Evolutionary conservation across 345 rosid species (phyloP).

Genomic region (Garcia nutans): DNA sequence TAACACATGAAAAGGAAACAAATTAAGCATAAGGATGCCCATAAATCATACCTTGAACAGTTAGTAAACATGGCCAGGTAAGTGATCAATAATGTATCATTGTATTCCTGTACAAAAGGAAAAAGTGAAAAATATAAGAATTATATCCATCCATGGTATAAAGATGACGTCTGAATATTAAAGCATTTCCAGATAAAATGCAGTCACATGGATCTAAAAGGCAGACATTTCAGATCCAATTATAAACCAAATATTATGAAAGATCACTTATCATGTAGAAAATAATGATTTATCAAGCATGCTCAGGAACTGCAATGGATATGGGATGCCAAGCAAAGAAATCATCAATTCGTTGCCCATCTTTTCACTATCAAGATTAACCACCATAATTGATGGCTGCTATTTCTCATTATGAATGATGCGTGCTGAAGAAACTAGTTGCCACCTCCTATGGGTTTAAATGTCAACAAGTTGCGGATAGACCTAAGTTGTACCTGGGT

Average conservation of each 20-base stretch:
- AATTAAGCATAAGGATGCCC: neutral
- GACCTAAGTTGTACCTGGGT: neutral
- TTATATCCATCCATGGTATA: neutral
- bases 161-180: neutral
- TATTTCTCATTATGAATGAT: neutral
- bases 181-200: neutral
- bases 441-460: neutral
- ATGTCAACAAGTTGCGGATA: neutral
- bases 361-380: neutral
- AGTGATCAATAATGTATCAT: conserved; percentile 75
- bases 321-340: neutral
- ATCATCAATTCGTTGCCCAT: neutral
- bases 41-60: conserved; percentile 66
- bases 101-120: conserved; percentile 63
- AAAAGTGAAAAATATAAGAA: conserved; percentile 3
- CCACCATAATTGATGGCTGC: neutral
- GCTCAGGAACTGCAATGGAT: neutral
- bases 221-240: neutral
- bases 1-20: neutral
- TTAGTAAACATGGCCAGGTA: conserved; percentile 93
- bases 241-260: neutral
- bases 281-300: neutral
- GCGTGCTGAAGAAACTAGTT: neutral
- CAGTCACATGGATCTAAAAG: neutral
- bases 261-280: neutral